Evolutionary conservation across 306 rosid species (phyloP).

Genomic region (Citrullus amarus): DNA sequence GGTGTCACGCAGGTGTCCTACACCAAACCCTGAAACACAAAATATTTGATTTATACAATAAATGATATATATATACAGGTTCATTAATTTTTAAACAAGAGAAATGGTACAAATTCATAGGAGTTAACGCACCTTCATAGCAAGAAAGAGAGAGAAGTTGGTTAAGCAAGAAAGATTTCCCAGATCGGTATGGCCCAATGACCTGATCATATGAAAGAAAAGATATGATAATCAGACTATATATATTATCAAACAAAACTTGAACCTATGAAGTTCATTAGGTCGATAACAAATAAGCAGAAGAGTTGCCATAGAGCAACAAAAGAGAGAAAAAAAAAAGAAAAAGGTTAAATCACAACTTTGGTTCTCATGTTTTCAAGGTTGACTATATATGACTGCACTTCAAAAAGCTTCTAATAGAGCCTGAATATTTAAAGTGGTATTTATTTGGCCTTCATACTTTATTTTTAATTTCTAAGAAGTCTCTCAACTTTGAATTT

Average conservation of each 20-base stretch:
- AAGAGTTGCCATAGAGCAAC: not conserved
- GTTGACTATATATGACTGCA: not conserved
- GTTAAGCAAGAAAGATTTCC: constrained; percentile 91
- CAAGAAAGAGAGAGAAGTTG: constrained; percentile 98
- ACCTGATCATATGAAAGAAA: constrained; percentile 35
- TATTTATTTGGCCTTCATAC: not conserved
- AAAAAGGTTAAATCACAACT: not conserved
- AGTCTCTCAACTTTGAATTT: not conserved
- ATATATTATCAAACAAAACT: not conserved
- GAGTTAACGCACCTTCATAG: constrained; percentile 52
- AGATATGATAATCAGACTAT: not conserved
- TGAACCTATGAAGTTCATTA: not conserved
- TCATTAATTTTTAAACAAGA: not conserved
- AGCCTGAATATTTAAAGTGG: not conserved
- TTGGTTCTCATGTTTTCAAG: not conserved
- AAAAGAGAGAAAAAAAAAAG: not conserved
- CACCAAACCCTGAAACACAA: constrained; percentile 71
- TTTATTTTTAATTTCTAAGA: not conserved
- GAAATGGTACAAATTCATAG: constrained; percentile 2
- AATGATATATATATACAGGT: not conserved
- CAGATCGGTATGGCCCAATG: constrained; percentile 95
- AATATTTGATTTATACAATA: constrained; percentile 4
- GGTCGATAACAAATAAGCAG: not conserved
- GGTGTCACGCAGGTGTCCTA: constrained; percentile 97
- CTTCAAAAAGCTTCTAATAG: not conserved